phyloP scores from a whole-genome alignment of 2,329 filamentous ascomycete species.

The Xylaria sp. region DNA sequence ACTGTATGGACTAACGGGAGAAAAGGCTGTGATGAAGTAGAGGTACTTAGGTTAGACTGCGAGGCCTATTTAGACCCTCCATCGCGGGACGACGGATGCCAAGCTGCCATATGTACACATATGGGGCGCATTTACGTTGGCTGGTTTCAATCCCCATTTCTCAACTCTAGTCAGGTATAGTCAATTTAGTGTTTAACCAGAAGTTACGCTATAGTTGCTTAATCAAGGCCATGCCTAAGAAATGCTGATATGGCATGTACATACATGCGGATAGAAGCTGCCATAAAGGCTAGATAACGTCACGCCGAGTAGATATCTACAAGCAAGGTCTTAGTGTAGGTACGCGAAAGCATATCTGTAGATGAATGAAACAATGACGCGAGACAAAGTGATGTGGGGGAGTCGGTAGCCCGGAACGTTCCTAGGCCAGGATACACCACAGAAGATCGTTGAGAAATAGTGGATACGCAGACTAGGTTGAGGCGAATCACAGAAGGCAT shows the following conservation, averaged over 20 bases:
- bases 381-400: conserved; percentile 25
- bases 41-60: conserved; percentile 5
- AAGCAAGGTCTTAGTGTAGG: neutral
- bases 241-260: neutral
- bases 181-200: neutral
- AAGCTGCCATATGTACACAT: conserved; percentile 24
- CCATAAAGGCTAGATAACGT: neutral
- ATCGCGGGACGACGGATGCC: conserved; percentile 33
- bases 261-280: neutral
- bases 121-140: conserved; percentile 19
- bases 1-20: neutral
- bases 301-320: no score
- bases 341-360: conserved; percentile 13
- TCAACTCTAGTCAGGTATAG: neutral
- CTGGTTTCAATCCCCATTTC: neutral
- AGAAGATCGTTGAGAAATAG: conserved; percentile 58
- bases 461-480: conserved; percentile 28
- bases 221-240: neutral
- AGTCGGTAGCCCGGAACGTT: conserved; percentile 11
- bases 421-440: neutral
- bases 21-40: conserved; percentile 7
- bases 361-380: conserved; percentile 24
- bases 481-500: conserved; percentile 39
- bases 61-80: conserved; percentile 14
- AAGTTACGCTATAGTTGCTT: neutral